These are phyloP conservation scores for Actinomortierella ambigua DNA, from an alignment of 371 early-diverging fungal species.

Conservation along the genomic window DNA sequence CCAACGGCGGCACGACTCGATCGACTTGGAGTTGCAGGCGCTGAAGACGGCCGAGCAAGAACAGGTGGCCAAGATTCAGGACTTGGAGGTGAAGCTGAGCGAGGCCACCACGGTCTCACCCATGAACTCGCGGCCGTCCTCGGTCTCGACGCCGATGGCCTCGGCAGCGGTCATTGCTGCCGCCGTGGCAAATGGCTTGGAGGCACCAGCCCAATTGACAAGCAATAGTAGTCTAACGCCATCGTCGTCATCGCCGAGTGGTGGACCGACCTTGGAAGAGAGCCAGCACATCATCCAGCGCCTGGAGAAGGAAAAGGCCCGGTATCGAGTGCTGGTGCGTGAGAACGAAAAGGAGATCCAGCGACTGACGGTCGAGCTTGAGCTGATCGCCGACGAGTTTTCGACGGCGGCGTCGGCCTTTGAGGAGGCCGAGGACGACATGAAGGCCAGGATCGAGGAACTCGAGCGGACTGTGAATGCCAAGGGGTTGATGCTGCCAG, in stretches of 20 bases:
- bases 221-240: no score
- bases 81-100: conserved; percentile 12
- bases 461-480: conserved; percentile 28
- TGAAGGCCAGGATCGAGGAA: conserved; percentile 40
- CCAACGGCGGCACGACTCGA: conserved; percentile 23
- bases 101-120: conserved; percentile 10
- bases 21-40: conserved; percentile 28
- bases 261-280: no score
- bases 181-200: conserved; percentile 9
- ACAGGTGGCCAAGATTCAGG: conserved; percentile 23
- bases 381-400: conserved; percentile 38
- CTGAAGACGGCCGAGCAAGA: conserved; percentile 11
- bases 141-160: conserved; percentile 15
- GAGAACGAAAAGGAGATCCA: conserved; percentile 35
- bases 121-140: conserved; percentile 18
- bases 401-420: conserved; percentile 23
- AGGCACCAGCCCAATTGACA: neutral
- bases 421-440: conserved; percentile 44
- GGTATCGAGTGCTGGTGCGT: conserved; percentile 30
- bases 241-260: no score
- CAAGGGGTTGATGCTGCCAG: conserved; percentile 1
- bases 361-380: conserved; percentile 34
- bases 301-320: conserved; percentile 32
- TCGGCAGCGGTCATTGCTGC: neutral
- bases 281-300: conserved; percentile 9